phyloP scores from a whole-genome alignment of 1,284 basidiomycete species.

The Microbotryum intermedium region DNA sequence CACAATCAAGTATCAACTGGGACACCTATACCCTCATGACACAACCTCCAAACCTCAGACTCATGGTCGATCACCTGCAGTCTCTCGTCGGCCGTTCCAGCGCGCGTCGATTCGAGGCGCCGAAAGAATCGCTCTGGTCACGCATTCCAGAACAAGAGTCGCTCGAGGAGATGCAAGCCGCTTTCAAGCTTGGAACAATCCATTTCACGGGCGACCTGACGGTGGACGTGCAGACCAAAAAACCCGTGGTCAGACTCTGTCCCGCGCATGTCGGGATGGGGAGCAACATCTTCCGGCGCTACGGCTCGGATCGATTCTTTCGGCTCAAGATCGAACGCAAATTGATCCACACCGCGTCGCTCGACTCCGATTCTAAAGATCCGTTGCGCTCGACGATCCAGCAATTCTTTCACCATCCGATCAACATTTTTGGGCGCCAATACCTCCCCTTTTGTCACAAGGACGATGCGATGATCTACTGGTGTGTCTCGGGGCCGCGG shows the following conservation, averaged over 20 bases:
- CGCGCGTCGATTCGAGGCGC: background rate
- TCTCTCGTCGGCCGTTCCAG: background rate
- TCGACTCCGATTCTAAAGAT: background rate
- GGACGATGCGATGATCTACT: constrained; percentile 30
- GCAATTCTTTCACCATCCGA: constrained; percentile 7
- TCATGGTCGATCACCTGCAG: constrained; percentile 9
- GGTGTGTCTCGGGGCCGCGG: constrained; percentile 19
- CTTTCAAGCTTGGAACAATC: constrained; percentile 8
- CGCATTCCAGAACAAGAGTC: constrained; percentile 13
- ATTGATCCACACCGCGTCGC: background rate
- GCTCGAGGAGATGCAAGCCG: constrained; percentile 15
- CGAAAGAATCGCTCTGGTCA: constrained; percentile 6
- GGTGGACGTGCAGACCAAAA: background rate
- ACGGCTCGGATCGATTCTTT: constrained; percentile 19
- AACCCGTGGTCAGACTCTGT: constrained; percentile 1
- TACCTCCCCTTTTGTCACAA: constrained; percentile 33
- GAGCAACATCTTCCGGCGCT: constrained; percentile 5
- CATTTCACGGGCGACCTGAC: constrained; percentile 8
- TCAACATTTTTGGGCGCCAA: constrained; percentile 19
- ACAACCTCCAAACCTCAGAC: background rate
- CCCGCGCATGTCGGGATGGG: constrained; percentile 11
- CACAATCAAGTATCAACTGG: constrained; percentile 2
- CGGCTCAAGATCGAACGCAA: constrained; percentile 16
- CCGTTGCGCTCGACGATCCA: background rate
- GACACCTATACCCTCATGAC: background rate